phyloP scores from a whole-genome alignment of 768 basidiomycete species.

The Xerocomus potaroensis region DNA sequence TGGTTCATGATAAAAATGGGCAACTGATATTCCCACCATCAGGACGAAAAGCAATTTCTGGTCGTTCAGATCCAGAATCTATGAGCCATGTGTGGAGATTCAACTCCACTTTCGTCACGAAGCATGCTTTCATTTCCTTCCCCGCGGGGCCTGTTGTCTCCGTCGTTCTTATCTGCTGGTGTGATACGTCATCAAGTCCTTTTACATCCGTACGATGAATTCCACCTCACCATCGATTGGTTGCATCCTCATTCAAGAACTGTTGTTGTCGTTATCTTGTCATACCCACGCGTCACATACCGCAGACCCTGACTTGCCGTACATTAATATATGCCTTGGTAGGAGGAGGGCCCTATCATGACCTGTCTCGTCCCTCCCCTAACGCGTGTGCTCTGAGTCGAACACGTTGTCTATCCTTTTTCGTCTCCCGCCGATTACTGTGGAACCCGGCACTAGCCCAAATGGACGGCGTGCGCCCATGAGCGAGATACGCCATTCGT shows the following conservation, averaged over 20 bases:
- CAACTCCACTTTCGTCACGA: not conserved
- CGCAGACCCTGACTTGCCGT: slow-evolving; percentile 4
- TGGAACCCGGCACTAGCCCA: not conserved
- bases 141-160: not conserved
- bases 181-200: slow-evolving; percentile 1
- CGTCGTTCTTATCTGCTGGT: slow-evolving; percentile 8
- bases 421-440: not conserved
- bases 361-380: not conserved
- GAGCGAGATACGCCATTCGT: not conserved
- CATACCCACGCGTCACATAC: slow-evolving; percentile 7
- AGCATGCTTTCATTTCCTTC: not conserved
- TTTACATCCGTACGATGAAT: not conserved
- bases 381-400: not conserved
- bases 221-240: not conserved
- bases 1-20: not conserved
- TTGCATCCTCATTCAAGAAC: not conserved
- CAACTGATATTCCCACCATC: slow-evolving; percentile 3
- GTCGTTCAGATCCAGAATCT: slow-evolving; percentile 86
- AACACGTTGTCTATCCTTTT: not conserved
- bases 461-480: not conserved
- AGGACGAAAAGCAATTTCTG: slow-evolving; percentile 95
- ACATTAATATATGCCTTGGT: slow-evolving; percentile 3
- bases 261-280: slow-evolving; percentile 3
- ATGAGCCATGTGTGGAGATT: slow-evolving; percentile 29
- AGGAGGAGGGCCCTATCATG: not conserved